Evolutionary conservation across 2,329 filamentous ascomycete genomes (phyloP).

Genomic region (Hawksworthiomyces lignivorus): DNA sequence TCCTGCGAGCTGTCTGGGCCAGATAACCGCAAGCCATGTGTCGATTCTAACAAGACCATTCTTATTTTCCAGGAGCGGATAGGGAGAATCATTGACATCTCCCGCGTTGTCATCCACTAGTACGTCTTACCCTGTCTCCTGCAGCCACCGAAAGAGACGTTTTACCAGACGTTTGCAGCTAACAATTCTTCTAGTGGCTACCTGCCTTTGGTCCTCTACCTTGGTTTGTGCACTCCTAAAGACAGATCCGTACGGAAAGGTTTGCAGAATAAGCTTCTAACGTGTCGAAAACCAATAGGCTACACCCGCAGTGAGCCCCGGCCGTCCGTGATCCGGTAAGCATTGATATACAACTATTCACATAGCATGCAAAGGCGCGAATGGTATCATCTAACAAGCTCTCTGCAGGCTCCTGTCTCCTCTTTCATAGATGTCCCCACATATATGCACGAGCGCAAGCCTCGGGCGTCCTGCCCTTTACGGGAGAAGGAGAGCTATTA

Average conservation of each 20-base stretch:
- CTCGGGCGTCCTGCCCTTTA: no score
- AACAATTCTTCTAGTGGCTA: constrained; percentile 63
- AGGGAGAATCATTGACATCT: constrained; percentile 90
- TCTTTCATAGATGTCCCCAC: constrained; percentile 42
- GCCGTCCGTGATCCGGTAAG: constrained; percentile 60
- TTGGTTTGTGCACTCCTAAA: constrained; percentile 52
- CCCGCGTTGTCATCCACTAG: constrained; percentile 93
- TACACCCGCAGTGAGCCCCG: constrained; percentile 92
- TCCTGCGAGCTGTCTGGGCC: no score
- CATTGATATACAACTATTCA: no score
- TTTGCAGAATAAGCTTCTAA: neutral
- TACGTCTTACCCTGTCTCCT: no score
- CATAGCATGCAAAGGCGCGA: no score
- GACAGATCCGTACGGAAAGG: neutral
- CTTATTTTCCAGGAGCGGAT: constrained; percentile 96
- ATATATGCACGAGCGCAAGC: no score
- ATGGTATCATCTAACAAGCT: no score
- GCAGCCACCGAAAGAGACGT: no score
- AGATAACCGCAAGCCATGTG: no score
- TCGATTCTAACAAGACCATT: no score
- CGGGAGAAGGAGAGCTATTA: no score
- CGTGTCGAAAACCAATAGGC: constrained; percentile 41
- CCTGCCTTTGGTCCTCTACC: constrained; percentile 91
- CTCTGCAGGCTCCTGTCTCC: constrained; percentile 51
- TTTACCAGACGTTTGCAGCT: constrained; percentile 19